phyloP scores from a whole-genome alignment of 2,329 filamentous ascomycete species.

The Achaetomium macrosporum region DNA sequence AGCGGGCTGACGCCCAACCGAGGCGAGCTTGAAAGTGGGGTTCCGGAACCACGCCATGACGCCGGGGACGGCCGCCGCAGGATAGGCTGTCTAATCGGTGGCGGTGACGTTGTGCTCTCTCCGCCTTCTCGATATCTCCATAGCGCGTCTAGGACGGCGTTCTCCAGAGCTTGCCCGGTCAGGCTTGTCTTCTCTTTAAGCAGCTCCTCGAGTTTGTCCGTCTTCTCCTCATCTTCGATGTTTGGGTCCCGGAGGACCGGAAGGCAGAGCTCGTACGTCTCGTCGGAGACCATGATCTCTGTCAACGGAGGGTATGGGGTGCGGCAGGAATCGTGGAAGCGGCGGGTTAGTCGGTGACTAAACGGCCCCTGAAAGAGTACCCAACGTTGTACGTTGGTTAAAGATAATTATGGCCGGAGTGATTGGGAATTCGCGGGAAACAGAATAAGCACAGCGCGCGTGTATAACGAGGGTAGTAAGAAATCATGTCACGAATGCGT shows the following conservation, averaged over 20 bases:
- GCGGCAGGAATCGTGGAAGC: neutral
- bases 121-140: conserved; percentile 75
- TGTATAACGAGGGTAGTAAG: neutral
- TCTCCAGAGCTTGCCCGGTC: conserved; percentile 72
- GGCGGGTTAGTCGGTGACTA: conserved; percentile 3
- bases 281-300: conserved; percentile 77
- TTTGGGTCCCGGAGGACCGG: conserved; percentile 76
- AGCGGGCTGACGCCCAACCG: conserved; percentile 76
- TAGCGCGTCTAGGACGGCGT: conserved; percentile 81
- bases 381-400: neutral
- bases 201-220: conserved; percentile 81
- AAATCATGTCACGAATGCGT: neutral
- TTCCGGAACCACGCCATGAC: conserved; percentile 81
- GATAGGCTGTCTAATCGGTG: conserved; percentile 80
- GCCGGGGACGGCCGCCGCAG: conserved; percentile 88
- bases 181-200: conserved; percentile 73
- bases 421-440: neutral
- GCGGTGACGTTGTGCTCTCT: conserved; percentile 64
- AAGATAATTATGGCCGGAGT: neutral
- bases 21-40: conserved; percentile 77
- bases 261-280: conserved; percentile 85
- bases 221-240: conserved; percentile 92
- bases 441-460: neutral
- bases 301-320: neutral
- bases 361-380: no score